Evolutionary conservation across 768 basidiomycete genomes (phyloP).

Genomic region (Inosperma sp.): DNA sequence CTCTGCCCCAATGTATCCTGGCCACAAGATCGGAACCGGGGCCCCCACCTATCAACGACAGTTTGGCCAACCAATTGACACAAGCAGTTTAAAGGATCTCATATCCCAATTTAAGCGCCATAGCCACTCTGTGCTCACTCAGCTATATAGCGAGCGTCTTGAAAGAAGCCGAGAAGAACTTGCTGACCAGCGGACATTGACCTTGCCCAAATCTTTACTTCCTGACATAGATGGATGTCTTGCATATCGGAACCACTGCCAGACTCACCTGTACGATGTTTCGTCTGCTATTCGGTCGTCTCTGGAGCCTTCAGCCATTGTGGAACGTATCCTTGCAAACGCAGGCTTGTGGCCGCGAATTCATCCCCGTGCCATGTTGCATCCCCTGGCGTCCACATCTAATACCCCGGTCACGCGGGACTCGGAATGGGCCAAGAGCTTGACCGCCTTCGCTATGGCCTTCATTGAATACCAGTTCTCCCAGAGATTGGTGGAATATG

Average conservation of each 20-base stretch:
- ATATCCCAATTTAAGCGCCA: constrained; percentile 8
- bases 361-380: constrained; percentile 27
- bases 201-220: not conserved
- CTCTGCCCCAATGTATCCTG: too few species aligned
- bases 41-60: too few species aligned
- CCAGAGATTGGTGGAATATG: constrained; percentile 26
- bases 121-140: not conserved
- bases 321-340: constrained; percentile 13
- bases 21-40: too few species aligned
- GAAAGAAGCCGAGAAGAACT: constrained; percentile 5
- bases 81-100: constrained; percentile 4
- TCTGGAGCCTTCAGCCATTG: constrained; percentile 3
- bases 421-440: constrained; percentile 28
- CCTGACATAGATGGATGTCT: not conserved
- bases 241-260: constrained; percentile 10
- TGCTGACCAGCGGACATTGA: not conserved
- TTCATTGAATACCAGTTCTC: constrained; percentile 34
- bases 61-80: not conserved
- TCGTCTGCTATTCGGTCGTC: constrained; percentile 5
- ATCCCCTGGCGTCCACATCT: constrained; percentile 24
- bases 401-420: constrained; percentile 9
- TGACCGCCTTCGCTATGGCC: constrained; percentile 27
- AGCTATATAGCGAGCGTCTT: constrained; percentile 9
- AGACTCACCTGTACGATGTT: not conserved
- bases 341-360: constrained; percentile 35